These are phyloP conservation scores for Penicillium psychrofluorescens DNA, from an alignment of 495 filamentous ascomycete species.

Conservation along the genomic window DNA sequence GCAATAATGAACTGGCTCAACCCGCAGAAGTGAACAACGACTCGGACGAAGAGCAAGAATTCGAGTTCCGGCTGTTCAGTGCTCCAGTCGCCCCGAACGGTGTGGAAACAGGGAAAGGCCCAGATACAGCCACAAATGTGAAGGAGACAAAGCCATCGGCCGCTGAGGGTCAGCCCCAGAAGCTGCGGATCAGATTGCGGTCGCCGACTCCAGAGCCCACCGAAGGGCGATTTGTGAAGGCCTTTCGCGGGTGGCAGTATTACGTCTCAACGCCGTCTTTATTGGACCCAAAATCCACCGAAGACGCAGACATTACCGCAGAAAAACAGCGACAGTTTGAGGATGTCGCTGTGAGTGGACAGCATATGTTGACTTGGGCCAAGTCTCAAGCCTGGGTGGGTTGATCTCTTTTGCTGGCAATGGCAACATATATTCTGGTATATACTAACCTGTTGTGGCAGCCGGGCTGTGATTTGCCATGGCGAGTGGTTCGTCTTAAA, in stretches of 20 bases:
- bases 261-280: constrained; percentile 33
- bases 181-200: constrained; percentile 34
- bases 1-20: constrained; percentile 1
- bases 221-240: constrained; percentile 35
- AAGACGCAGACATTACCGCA: constrained; percentile 4
- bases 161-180: constrained; percentile 11
- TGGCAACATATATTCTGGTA: too few relatives aligned
- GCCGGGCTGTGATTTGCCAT: constrained; percentile 38
- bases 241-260: constrained; percentile 39
- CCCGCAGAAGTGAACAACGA: constrained; percentile 9
- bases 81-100: constrained; percentile 17
- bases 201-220: constrained; percentile 29
- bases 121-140: background rate
- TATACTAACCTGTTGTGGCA: constrained; percentile 4
- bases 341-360: constrained; percentile 33
- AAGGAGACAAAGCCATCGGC: background rate
- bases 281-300: constrained; percentile 5
- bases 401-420: background rate
- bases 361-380: constrained; percentile 28
- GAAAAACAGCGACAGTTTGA: constrained; percentile 29
- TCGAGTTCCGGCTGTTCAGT: constrained; percentile 41
- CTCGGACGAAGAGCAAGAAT: constrained; percentile 37
- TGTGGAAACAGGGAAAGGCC: background rate
- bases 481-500: constrained; percentile 36
- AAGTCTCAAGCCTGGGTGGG: constrained; percentile 32